phyloP scores from a whole-genome alignment of 2,329 filamentous ascomycete genomes.

The Calonectria pseudoturangicola region DNA sequence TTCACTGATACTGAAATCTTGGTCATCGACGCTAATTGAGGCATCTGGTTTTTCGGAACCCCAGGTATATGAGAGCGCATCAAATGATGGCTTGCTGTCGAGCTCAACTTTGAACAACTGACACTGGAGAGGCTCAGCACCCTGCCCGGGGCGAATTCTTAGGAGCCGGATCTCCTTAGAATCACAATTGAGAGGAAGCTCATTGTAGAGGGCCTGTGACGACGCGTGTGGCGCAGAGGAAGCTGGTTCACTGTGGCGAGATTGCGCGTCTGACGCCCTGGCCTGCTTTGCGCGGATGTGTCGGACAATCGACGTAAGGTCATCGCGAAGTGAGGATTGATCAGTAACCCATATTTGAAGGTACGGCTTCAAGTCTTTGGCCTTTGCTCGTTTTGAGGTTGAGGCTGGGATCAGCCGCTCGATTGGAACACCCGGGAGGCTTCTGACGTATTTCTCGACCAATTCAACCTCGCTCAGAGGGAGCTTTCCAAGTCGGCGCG shows the following conservation, averaged over 20 bases:
- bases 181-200: not conserved
- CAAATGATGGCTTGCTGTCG: not conserved
- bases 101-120: not conserved
- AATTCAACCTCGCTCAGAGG: slow-evolving; percentile 5
- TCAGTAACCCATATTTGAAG: not conserved
- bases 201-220: not conserved
- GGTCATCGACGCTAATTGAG: not conserved
- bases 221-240: not conserved
- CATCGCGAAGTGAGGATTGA: not conserved
- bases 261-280: not conserved
- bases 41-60: not conserved
- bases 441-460: slow-evolving; percentile 3
- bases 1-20: not conserved
- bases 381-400: not conserved
- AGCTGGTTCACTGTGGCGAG: not conserved
- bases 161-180: not conserved
- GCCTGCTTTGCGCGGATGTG: not conserved
- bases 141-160: not conserved
- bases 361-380: not conserved
- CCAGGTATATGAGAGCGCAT: not conserved
- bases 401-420: not conserved
- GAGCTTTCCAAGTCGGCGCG: not conserved
- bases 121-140: not conserved
- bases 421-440: not conserved
- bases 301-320: slow-evolving; percentile 4